Evolutionary conservation across 2,329 filamentous ascomycete species (phyloP).

Genomic region (Penicillium italicum): DNA sequence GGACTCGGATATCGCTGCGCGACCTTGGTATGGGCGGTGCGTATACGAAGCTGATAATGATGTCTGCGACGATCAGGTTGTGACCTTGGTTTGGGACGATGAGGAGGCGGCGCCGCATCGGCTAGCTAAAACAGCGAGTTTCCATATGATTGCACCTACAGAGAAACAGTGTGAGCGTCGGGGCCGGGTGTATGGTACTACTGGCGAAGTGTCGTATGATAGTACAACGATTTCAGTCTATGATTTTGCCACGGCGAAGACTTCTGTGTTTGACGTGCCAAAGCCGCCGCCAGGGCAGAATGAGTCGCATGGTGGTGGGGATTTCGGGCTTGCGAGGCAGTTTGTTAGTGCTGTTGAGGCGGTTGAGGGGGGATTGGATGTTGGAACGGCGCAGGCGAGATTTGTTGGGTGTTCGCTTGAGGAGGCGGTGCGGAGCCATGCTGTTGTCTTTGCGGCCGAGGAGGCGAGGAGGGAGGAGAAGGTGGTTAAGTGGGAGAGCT

Average conservation of each 20-base stretch:
- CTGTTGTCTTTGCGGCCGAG: conserved; percentile 90
- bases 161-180: conserved; percentile 82
- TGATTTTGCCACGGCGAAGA: conserved; percentile 60
- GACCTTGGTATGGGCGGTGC: conserved; percentile 83
- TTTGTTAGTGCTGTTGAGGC: conserved; percentile 79
- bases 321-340: conserved; percentile 73
- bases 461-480: conserved; percentile 68
- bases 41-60: conserved; percentile 92
- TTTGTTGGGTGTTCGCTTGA: conserved; percentile 80
- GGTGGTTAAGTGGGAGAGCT: conserved; percentile 70
- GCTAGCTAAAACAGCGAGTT: conserved; percentile 76
- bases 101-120: conserved; percentile 48
- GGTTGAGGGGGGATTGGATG: conserved; percentile 66
- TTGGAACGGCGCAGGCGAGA: conserved; percentile 67
- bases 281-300: conserved; percentile 56
- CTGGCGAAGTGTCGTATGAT: conserved; percentile 84
- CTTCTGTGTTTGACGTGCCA: conserved; percentile 57
- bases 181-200: conserved; percentile 78
- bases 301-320: conserved; percentile 67
- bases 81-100: conserved; percentile 84
- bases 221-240: conserved; percentile 71
- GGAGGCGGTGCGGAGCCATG: conserved; percentile 84
- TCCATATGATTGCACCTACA: conserved; percentile 93
- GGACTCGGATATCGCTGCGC: conserved; percentile 50
- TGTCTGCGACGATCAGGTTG: conserved; percentile 87